These are phyloP conservation scores for Monilinia fructicola DNA, from an alignment of 2,329 filamentous ascomycete species.

Conservation along the genomic window DNA sequence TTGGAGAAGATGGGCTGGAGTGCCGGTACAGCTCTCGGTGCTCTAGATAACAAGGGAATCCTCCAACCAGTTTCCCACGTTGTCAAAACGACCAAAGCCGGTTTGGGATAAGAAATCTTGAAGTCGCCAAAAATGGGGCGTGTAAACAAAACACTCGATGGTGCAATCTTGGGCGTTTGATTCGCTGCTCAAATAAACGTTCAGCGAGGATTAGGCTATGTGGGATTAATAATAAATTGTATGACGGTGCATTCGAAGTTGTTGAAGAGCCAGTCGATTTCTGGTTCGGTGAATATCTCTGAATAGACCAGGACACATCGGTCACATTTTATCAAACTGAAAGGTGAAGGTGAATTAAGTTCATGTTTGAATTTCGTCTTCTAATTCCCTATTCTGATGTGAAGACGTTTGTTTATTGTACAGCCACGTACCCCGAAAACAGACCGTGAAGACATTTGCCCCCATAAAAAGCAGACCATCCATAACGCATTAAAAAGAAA, in stretches of 20 bases:
- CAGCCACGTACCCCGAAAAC: constrained; percentile 69
- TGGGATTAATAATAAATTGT: neutral
- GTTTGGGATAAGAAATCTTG: constrained; percentile 57
- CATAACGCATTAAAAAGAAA: constrained; percentile 67
- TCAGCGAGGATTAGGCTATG: neutral
- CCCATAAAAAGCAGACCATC: constrained; percentile 64
- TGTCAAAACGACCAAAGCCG: constrained; percentile 82
- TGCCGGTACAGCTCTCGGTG: constrained; percentile 79
- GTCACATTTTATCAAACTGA: neutral
- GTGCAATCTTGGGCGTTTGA: neutral
- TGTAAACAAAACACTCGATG: neutral
- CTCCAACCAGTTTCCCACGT: constrained; percentile 81
- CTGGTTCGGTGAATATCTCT: neutral
- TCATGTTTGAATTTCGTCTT: constrained; percentile 34
- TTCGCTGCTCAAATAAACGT: neutral
- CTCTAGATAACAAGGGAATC: constrained; percentile 82
- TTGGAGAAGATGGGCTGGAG: constrained; percentile 98
- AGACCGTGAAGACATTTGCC: constrained; percentile 68
- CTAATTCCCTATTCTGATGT: constrained; percentile 41
- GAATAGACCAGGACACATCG: neutral
- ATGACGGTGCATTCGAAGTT: too few species aligned
- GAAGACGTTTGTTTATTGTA: constrained; percentile 59
- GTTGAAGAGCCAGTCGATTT: too few species aligned
- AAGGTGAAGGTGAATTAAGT: constrained; percentile 3
- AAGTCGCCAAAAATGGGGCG: neutral